phyloP scores from a whole-genome alignment of 2,329 filamentous ascomycete species.

The Podosphaera xanthii region DNA sequence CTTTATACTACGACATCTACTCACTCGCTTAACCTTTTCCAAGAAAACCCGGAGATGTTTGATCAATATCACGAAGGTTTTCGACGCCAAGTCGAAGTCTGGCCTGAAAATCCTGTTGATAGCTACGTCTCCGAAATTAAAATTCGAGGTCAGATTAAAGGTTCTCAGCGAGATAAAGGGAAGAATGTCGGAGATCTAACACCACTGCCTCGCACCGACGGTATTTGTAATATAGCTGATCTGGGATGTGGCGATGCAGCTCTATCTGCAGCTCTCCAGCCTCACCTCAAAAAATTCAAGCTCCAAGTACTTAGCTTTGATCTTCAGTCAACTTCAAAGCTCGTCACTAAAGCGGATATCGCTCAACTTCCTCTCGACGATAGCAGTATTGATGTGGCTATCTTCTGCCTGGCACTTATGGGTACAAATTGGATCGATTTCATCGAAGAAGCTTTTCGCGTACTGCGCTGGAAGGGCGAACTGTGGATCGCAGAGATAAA shows the following conservation, averaged over 20 bases:
- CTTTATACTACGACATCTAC: constrained; percentile 80
- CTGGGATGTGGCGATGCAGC: constrained; percentile 83
- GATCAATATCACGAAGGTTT: constrained; percentile 92
- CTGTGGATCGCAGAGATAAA: constrained; percentile 97
- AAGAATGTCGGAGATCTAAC: constrained; percentile 3
- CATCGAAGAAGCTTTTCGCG: constrained; percentile 81
- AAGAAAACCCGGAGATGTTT: constrained; percentile 76
- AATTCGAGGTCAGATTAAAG: constrained; percentile 32
- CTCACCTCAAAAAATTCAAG: constrained; percentile 40
- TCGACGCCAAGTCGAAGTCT: constrained; percentile 80
- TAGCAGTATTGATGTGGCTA: constrained; percentile 58
- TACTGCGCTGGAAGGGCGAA: constrained; percentile 84
- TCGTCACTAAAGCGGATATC: constrained; percentile 78
- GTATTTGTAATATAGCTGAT: constrained; percentile 62
- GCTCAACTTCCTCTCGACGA: constrained; percentile 56
- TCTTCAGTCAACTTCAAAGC: constrained; percentile 49
- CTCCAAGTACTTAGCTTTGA: constrained; percentile 70
- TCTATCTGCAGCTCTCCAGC: constrained; percentile 45
- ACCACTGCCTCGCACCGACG: constrained; percentile 45
- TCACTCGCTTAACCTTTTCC: constrained; percentile 66
- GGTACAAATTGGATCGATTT: constrained; percentile 97
- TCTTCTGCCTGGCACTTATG: constrained; percentile 96
- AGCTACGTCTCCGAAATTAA: constrained; percentile 55
- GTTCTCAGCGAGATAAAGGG: constrained; percentile 7
- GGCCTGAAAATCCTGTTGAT: constrained; percentile 92